Evolutionary conservation across 2,329 filamentous ascomycete genomes (phyloP), one percentile per base, ranked within the genome.

Genomic region (Aspergillus fructus): DNA sequence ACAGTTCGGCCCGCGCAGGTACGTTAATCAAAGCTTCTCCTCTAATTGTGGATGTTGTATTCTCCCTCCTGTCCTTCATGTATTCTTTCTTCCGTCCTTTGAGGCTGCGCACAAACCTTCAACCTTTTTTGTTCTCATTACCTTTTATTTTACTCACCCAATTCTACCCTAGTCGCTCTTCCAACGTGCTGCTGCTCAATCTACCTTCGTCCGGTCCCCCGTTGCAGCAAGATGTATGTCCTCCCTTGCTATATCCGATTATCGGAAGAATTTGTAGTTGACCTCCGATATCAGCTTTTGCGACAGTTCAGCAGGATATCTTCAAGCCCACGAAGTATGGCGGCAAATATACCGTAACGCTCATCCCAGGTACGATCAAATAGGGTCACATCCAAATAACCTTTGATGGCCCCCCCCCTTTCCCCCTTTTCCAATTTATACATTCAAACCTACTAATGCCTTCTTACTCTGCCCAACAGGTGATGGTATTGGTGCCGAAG

Each of bases 251-350:
- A 39, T 13, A 39, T 45, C 23, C 34, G 23, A 47, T 45, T 27
- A 12, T 21, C 17, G 53, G 46, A 53, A 53, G 47, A 47, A 39
- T 46, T 24, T 33, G 52, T 64, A 34, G 49, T 64, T 70, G 61
- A 68, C 59, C 49, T 61, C 60, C 49, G 56, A 53, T 53, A 37
- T n/a, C 62, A 83, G 81, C 80, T 64, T 82, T 92, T 76, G 91
- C 91, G 69, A 96, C 91, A 64, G 83, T 96, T 69, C 87, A 92
- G 79, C 89, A 89, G 76, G 94, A 97, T 79, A 93, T 97, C 80
- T 97, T 97, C 86, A 96, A 97, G 86, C 93, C 93, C 69, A 92
- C 93, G 82, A 94, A 97, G 85, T 97, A 93, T 78, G 94, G 94
- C 77, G 91, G 93, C 82, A 99, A 97, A 83, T 99, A 97, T 85